A percentile compares a stretch with the other conserved stretches of the same genome.
Conservation (phyloP, 768 basidiomycete genomes). For the Naganishia onofrii region DNA sequence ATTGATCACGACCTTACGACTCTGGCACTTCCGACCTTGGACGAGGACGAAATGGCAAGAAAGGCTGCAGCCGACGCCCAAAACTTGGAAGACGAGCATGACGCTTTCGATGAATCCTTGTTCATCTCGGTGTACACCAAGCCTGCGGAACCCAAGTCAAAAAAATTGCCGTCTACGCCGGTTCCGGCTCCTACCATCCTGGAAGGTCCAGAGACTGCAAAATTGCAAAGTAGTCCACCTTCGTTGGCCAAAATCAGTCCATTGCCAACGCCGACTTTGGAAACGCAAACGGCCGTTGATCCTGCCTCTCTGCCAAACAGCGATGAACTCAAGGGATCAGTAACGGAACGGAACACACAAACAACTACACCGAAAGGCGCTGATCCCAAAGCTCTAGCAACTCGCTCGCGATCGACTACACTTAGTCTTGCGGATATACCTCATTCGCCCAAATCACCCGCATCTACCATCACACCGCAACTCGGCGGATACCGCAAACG, state of each 20-base stretch:
- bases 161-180: constrained; percentile 1
- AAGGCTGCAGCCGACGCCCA: constrained; percentile 9
- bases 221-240: not conserved
- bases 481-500: constrained; percentile 49
- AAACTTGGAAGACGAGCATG: constrained; percentile 14
- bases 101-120: constrained; percentile 21
- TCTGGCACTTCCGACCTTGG: constrained; percentile 69
- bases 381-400: not conserved
- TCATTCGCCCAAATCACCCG: constrained; percentile 30
- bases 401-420: constrained; percentile 6
- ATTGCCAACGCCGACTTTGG: not conserved
- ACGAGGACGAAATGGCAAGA: constrained; percentile 27
- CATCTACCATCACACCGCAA: constrained; percentile 30
- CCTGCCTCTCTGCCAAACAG: not conserved
- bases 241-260: not conserved
- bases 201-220: constrained; percentile 32
- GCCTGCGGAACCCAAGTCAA: constrained; percentile 9
- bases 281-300: not conserved
- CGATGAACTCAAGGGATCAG: too few relatives aligned
- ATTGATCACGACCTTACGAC: constrained; percentile 87
- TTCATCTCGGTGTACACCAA: not conserved
- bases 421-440: constrained; percentile 22
- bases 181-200: not conserved
- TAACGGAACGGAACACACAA: not conserved
- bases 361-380: not conserved